Percentiles rank a stretch among this genome's conserved stretches.
phyloP scores from a whole-genome alignment of 495 filamentous ascomycete species.

The Talaromyces ruber region DNA sequence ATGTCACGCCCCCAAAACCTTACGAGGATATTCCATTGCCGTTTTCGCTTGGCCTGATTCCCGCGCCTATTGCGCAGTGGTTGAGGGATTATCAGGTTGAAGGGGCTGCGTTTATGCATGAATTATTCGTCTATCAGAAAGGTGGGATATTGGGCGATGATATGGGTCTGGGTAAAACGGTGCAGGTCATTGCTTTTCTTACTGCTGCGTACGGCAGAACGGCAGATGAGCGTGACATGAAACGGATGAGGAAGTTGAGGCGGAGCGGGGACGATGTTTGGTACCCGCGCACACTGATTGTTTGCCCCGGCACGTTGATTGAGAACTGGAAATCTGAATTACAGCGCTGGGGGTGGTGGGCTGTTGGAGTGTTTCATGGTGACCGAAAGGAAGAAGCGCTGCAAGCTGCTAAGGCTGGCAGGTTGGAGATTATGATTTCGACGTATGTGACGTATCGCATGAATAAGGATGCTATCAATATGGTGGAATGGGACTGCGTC shows the following conservation, averaged over 20 bases:
- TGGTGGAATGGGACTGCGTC: conserved; percentile 91
- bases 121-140: conserved; percentile 83
- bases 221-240: conserved; percentile 77
- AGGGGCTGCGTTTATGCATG: conserved; percentile 79
- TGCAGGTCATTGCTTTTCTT: conserved; percentile 92
- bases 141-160: conserved; percentile 91
- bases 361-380: conserved; percentile 76
- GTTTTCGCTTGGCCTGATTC: conserved; percentile 75
- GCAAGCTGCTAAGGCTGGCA: conserved; percentile 62
- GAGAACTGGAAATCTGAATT: conserved; percentile 87
- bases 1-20: conserved; percentile 48
- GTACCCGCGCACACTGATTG: conserved; percentile 82
- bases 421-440: conserved; percentile 83
- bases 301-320: conserved; percentile 84
- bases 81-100: conserved; percentile 86
- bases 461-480: conserved; percentile 67
- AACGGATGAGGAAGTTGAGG: conserved; percentile 87
- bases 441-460: conserved; percentile 85
- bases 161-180: conserved; percentile 96
- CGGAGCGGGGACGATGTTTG: conserved; percentile 45
- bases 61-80: conserved; percentile 87
- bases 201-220: conserved; percentile 93
- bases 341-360: conserved; percentile 91
- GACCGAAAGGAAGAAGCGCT: conserved; percentile 63
- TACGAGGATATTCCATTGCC: conserved; percentile 71